phyloP scores from a whole-genome alignment of 2,329 filamentous ascomycete genomes.

The Dactylellina parvicollis region DNA sequence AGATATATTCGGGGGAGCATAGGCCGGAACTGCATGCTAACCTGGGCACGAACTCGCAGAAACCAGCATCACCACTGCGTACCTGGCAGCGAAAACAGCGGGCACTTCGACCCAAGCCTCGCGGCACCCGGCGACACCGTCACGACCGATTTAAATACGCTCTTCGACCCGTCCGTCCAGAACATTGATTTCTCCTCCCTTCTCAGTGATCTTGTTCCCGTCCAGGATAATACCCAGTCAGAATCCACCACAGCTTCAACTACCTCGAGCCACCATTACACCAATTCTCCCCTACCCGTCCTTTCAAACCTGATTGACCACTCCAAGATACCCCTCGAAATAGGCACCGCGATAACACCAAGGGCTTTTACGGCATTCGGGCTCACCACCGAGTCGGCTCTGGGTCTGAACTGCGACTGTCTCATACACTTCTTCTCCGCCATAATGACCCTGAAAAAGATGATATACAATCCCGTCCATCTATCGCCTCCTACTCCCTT shows the following conservation, averaged over 20 bases:
- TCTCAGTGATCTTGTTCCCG: conserved; percentile 20
- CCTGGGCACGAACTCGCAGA: conserved; percentile 6
- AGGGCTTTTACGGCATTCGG: conserved; percentile 43
- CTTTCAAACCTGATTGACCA: conserved; percentile 44
- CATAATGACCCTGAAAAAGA: conserved; percentile 51
- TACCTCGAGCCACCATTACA: conserved; percentile 8
- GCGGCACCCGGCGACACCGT: conserved; percentile 15
- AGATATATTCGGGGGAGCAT: not conserved
- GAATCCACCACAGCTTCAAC: conserved; percentile 16
- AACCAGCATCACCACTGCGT: conserved; percentile 38
- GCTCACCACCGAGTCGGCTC: conserved; percentile 13
- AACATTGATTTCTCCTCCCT: conserved; percentile 50
- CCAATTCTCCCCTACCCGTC: conserved; percentile 15
- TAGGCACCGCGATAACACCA: conserved; percentile 39
- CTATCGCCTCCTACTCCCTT: conserved; percentile 50
- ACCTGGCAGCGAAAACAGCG: conserved; percentile 16
- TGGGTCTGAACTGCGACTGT: conserved; percentile 48
- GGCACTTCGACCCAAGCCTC: conserved; percentile 29
- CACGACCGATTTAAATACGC: conserved; percentile 33
- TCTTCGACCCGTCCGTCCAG: conserved; percentile 42
- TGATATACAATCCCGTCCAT: conserved; percentile 53
- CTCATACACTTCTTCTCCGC: conserved; percentile 53
- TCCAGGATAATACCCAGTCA: conserved; percentile 10
- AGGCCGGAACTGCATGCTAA: not conserved
- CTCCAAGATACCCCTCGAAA: conserved; percentile 35